Evolutionary conservation across 768 basidiomycete genomes (phyloP), one percentile per base, ranked within the genome.

Genomic region (Mycena albidolilacea): DNA sequence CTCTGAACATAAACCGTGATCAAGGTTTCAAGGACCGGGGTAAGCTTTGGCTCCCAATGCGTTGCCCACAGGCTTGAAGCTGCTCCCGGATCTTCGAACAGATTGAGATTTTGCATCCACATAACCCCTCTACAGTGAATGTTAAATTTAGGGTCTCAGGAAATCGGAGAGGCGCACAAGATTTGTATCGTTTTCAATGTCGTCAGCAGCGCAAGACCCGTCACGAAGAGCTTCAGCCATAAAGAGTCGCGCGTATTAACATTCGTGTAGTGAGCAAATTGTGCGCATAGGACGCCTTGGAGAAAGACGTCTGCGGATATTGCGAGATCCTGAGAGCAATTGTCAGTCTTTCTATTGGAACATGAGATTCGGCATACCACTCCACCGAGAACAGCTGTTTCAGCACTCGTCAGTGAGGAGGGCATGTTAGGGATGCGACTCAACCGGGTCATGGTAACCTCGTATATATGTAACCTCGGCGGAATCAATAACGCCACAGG

Each of bases 401-500:
- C 30, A 30, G 30, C 30, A 30, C 30, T 30, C 30, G 55, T 57
- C 55, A 57, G 55, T 9, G 30, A 21, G 21, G 23, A 57, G 30
- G 55, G 30, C 23, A 57, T 30, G 55, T 15, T 12, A 48, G 46
- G 12, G 46, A 48, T 48, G 46, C 46, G 46, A 48, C 46, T 19
- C 17, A 2, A 48, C 46, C 5, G 46, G 46, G 17, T 44, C 46
- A 11, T 48, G 14, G 46, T 48, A 14, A 48, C 46, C 46, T 48
- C 12, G 46, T 48, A 48, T 48, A 48, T 48, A 19, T 17, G 50
- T n/a, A 52, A 21, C n/a, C 50, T 52, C 48, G 48, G 48, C 48
- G 48, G 48, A 48, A 48, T 48, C 48, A 48, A 48, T 48, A 48
- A 48, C 48, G 48, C 48, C 48, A 48, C 48, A 48, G 48, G 48